Conservation (phyloP, 805 yeast species). For the Myxozyma melibiosi region DNA sequence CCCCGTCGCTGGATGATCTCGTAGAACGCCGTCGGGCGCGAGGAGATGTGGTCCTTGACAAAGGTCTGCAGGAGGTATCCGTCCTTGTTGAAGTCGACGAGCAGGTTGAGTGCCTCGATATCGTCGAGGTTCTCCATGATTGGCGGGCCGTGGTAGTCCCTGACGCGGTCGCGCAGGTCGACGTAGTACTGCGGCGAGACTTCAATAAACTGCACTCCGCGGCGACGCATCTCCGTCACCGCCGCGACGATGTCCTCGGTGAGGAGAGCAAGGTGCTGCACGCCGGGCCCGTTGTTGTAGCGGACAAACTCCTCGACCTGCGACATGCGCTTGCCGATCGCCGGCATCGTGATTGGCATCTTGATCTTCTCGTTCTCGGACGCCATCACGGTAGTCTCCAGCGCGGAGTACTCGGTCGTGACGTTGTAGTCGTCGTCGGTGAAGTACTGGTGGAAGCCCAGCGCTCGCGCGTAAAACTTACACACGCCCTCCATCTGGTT, state of each 20-base stretch:
- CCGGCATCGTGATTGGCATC: constrained; percentile 88
- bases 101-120: constrained; percentile 53
- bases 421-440: constrained; percentile 79
- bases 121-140: constrained; percentile 56
- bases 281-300: constrained; percentile 77
- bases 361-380: constrained; percentile 64
- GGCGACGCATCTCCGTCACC: constrained; percentile 53
- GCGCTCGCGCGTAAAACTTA: constrained; percentile 53
- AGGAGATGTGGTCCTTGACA: constrained; percentile 48
- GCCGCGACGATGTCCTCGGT: constrained; percentile 64
- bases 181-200: constrained; percentile 63
- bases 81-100: constrained; percentile 73
- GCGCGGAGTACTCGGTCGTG: constrained; percentile 68
- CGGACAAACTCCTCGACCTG: constrained; percentile 83
- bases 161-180: constrained; percentile 51
- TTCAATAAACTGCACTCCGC: constrained; percentile 71
- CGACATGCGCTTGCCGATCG: constrained; percentile 61
- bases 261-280: constrained; percentile 76
- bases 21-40: constrained; percentile 78
- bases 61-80: constrained; percentile 74
- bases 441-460: constrained; percentile 81
- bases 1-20: constrained; percentile 80
- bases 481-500: constrained; percentile 62
- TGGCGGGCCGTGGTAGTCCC: constrained; percentile 42
- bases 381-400: constrained; percentile 76